Conservation (phyloP, 257 asterid species). For the Vinca minor region DNA sequence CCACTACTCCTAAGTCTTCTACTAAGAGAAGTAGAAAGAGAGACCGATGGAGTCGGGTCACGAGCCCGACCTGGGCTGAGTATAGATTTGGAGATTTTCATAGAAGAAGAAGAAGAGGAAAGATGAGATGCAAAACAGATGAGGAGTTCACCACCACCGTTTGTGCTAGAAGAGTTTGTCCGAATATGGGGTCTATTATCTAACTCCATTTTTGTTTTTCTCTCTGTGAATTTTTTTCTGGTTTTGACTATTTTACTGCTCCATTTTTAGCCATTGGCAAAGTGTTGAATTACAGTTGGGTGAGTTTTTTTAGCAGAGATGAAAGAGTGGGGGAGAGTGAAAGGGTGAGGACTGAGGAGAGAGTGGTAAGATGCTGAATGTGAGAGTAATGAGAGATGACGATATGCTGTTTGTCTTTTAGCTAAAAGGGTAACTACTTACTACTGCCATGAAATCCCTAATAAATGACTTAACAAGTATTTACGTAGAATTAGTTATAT, state of each 20-base stretch:
- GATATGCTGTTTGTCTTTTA: slow-evolving; percentile 24
- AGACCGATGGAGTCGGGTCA: slow-evolving; percentile 41
- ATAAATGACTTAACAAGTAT: no score
- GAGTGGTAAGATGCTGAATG: not conserved
- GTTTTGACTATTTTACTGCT: slow-evolving; percentile 22
- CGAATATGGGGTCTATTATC: slow-evolving; percentile 57
- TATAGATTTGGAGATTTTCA: slow-evolving; percentile 40
- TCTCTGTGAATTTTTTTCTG: not conserved
- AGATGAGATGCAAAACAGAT: slow-evolving; percentile 61
- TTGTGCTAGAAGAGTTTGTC: slow-evolving; percentile 30
- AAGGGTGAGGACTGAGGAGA: slow-evolving; percentile 11
- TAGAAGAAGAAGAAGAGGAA: slow-evolving; percentile 41
- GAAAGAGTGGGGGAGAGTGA: slow-evolving; percentile 2
- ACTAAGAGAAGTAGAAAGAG: slow-evolving; percentile 70
- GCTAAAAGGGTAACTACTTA: slow-evolving; percentile 4
- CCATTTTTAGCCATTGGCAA: slow-evolving; percentile 10
- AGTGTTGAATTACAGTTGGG: not conserved
- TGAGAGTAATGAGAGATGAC: slow-evolving; percentile 21
- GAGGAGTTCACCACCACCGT: slow-evolving; percentile 53
- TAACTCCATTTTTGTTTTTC: slow-evolving; percentile 32
- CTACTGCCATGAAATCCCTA: not conserved
- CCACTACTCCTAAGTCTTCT: slow-evolving; percentile 69
- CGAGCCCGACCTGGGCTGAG: slow-evolving; percentile 49
- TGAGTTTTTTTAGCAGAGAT: slow-evolving; percentile 12
- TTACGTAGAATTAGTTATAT: no score